phyloP scores from a whole-genome alignment of 371 early-diverging fungal species.

The Mucor circinelloides region DNA sequence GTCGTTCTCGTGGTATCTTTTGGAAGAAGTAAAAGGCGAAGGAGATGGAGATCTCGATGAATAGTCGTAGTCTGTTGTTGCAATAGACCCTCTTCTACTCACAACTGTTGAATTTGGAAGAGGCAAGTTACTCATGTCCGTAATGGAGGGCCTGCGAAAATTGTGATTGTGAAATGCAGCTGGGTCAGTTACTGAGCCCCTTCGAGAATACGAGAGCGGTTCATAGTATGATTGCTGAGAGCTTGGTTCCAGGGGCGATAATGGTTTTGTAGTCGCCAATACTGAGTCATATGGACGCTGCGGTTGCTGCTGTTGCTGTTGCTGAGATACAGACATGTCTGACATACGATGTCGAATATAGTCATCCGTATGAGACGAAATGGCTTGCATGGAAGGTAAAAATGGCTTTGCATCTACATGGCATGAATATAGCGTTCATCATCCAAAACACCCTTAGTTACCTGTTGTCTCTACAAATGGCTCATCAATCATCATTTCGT shows the following conservation, averaged over 20 bases:
- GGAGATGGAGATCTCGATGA: constrained; percentile 49
- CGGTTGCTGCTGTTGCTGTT: not conserved
- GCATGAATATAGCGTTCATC: not conserved
- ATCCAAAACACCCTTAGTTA: not conserved
- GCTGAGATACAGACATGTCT: constrained; percentile 41
- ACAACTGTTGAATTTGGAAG: constrained; percentile 32
- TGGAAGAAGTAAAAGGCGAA: constrained; percentile 26
- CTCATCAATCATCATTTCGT: constrained; percentile 24
- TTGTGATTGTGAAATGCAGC: constrained; percentile 13
- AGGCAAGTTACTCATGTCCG: constrained; percentile 33
- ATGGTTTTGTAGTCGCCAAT: not conserved
- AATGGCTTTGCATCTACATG: not conserved
- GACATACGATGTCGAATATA: constrained; percentile 50
- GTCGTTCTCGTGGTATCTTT: constrained; percentile 16
- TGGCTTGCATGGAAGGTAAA: constrained; percentile 8
- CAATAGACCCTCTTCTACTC: constrained; percentile 44
- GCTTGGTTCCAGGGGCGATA: constrained; percentile 39
- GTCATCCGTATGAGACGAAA: constrained; percentile 33
- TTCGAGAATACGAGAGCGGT: constrained; percentile 28
- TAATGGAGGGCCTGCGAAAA: constrained; percentile 37
- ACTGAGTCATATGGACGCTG: not conserved
- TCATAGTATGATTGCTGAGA: constrained; percentile 27
- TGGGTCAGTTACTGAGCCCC: constrained; percentile 45
- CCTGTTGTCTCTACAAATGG: not conserved
- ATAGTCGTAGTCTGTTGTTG: constrained; percentile 44